Base-by-base conservation (phyloP, 257 asterid genomes). In the Verbascum thapsus region DNA sequence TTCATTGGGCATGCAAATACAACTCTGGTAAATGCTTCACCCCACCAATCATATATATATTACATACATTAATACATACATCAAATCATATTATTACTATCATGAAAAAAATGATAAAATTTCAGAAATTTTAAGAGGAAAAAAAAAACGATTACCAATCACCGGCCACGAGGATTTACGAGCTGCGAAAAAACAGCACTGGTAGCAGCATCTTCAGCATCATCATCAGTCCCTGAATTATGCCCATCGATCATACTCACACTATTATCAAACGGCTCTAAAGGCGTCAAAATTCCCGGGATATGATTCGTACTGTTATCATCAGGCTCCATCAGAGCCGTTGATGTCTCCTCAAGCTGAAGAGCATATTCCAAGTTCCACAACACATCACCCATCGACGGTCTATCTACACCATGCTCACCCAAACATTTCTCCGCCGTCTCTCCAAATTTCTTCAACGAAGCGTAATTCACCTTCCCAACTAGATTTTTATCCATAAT, bases 311-410 rank as follows among this genome's bases (percentile, higher is more conserved):
- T 86, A 53, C 95, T 86, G 68, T 83, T 79, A 22, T 81, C 91
- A 40, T 86, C 88, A 0, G 86, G 83, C 69, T 86, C 95, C 72
- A 58, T 68, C 30, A 83, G 74, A 39, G 95, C 90, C 13, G 80
- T 76, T 6, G 88, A 82, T 39, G 91, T 81, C 63, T 87, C 95
- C 76, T 87, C 92, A 18, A 87, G 86, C 82, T 84, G 95, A 52
- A 87, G 84, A 26, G 92, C 95, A 59, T 87, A 84, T 44, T 87
- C 92, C 68, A 87, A 68, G 75, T 84, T 87, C 95, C 95, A 87
- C 71, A 87, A 69, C 39, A 87, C 88, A 42, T 87, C 95, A 10
- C 95, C 95, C 90, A 87, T 87, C 39, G 88, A 76, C 49, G 95
- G 95, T 75, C 95, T 74, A 44, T 87, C 92, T 20, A 82, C 88